phyloP scores from a whole-genome alignment of 352 stramenopile genomes.

The Globisporangium parvum region DNA sequence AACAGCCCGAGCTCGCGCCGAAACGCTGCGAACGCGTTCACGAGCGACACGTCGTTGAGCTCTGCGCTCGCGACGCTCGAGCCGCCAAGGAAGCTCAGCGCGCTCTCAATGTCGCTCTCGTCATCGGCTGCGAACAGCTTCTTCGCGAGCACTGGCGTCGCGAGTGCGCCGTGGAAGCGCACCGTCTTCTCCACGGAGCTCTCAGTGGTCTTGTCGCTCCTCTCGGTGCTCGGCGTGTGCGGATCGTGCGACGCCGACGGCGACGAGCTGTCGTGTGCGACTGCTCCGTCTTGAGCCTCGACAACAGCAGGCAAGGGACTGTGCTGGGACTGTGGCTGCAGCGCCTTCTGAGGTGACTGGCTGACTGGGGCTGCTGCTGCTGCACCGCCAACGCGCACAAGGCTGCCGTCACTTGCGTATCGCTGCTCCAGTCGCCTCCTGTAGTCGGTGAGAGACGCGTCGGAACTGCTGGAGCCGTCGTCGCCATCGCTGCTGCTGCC shows the following conservation, averaged over 20 bases:
- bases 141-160: slow-evolving; percentile 48
- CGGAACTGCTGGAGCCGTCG: slow-evolving; percentile 25
- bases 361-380: neutral
- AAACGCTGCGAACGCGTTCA: slow-evolving; percentile 44
- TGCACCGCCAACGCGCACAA: neutral
- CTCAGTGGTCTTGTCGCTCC: slow-evolving; percentile 32
- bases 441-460: slow-evolving; percentile 21
- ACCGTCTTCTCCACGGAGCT: slow-evolving; percentile 42
- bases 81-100: slow-evolving; percentile 43
- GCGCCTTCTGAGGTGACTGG: no score
- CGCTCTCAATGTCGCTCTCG: slow-evolving; percentile 18
- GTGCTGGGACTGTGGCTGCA: no score
- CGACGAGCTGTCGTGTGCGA: neutral
- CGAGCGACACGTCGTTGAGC: slow-evolving; percentile 49
- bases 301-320: no score
- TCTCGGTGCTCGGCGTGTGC: slow-evolving; percentile 41
- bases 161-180: slow-evolving; percentile 26
- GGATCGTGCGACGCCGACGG: slow-evolving; percentile 1
- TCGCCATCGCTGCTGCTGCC: slow-evolving; percentile 7
- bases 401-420: neutral
- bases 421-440: slow-evolving; percentile 6
- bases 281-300: no score
- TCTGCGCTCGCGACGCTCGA: slow-evolving; percentile 48
- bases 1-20: slow-evolving; percentile 26
- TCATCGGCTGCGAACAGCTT: slow-evolving; percentile 66